Evolutionary conservation across 768 basidiomycete species (phyloP), one percentile per base, ranked within the genome.

Genomic region (Kwoniella dejecticola): DNA sequence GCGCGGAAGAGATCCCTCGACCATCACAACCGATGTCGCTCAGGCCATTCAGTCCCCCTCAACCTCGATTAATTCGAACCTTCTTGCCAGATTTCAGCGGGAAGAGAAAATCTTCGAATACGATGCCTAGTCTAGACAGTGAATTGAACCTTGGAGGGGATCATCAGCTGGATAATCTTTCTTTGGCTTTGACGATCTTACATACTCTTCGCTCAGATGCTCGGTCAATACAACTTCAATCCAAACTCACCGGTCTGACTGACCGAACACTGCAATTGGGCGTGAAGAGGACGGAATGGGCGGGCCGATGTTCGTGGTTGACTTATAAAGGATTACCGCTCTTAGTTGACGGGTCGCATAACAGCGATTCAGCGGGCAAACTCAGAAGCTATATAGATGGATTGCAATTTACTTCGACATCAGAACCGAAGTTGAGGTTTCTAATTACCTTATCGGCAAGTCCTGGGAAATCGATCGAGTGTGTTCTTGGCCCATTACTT

Each of bases 271-370:
- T 96, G 31, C 71, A 79, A 19, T 48, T 63, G 0, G 95, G 94
- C 0, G 83, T 96, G 49, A 67, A 77, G 31, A 63, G 72, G 10
- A 85, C 86, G 0, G 77, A 77, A 36, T 99, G 95, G 94, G 85
- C 85, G 11, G 95, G 95, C 3, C 81, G 95, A 54, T 83, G 97
- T 12, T 88, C 88, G 0, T 96, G 81, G 81, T 24, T 79, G 23
- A 36, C 63, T 4, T 57, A 69, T 33, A 45, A 38, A 6, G 49
- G 19, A 85, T 63, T 49, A 10, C 64, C 69, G 12, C 41, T 94
- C 12, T 83, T 98, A 11, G 88, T 88, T 4, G 96, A 99, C 71
- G 96, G 96, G 2, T 95, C 96, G 0, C 96, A 98, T 77, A 99
- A 98, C 74, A 80, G 86, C 6, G 87, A 90, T 5, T 91, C 91